Conservation (phyloP, 108 stramenopile species). For the Poteriospumella lacustris region DNA sequence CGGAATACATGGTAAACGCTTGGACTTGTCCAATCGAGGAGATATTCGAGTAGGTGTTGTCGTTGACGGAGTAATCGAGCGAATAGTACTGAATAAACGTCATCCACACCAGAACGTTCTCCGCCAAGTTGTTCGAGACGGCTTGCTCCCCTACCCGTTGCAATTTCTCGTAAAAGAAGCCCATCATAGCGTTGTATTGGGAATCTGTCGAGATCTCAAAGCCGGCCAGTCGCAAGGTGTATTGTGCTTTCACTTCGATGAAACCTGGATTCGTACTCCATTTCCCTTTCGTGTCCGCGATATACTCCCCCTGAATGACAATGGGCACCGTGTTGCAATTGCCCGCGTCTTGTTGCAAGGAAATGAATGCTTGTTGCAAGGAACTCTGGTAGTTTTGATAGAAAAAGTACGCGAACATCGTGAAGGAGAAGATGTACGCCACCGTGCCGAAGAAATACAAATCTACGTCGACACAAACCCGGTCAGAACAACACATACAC, state of each 20-base stretch:
- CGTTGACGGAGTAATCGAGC: not conserved
- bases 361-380: not conserved
- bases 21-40: not conserved
- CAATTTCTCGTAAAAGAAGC: not conserved
- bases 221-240: not conserved
- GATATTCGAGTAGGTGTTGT: not conserved
- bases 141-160: not conserved
- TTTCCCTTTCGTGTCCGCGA: not conserved
- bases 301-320: not conserved
- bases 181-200: not conserved
- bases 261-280: not conserved
- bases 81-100: not conserved
- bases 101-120: not conserved
- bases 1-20: not conserved
- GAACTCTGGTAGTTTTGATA: not conserved
- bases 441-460: not conserved
- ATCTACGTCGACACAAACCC: not conserved
- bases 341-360: not conserved
- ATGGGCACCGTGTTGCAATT: not conserved
- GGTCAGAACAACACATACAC: not conserved
- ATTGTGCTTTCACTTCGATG: not conserved
- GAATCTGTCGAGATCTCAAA: not conserved
- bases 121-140: not conserved
- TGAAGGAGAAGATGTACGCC: not conserved
- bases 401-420: not conserved